A percentile compares a stretch with the other conserved stretches of the same genome.
phyloP scores from a whole-genome alignment of 1,139 yeast species.

The Pneumocystis sp. region DNA sequence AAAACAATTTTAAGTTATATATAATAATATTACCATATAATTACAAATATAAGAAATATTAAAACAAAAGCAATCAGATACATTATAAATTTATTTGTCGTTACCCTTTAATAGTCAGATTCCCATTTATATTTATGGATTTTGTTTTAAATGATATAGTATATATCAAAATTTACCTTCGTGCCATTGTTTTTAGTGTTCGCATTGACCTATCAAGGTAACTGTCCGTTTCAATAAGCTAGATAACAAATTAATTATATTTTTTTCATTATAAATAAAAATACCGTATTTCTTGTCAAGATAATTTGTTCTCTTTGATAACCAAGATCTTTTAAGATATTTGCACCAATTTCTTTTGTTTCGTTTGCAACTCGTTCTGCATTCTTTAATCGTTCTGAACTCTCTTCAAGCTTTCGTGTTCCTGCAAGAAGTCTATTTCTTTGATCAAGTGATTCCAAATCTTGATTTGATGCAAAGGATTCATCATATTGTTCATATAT shows the following conservation, averaged over 20 bases:
- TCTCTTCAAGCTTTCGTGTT: constrained; percentile 67
- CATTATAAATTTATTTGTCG: constrained; percentile 86
- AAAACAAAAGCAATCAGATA: constrained; percentile 90
- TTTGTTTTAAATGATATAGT: background rate
- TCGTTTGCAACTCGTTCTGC: constrained; percentile 85
- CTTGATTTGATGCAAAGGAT: constrained; percentile 20
- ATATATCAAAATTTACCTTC: constrained; percentile 27
- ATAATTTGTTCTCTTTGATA: constrained; percentile 86
- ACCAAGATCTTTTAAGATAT: constrained; percentile 72
- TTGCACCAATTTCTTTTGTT: constrained; percentile 83
- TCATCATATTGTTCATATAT: constrained; percentile 29
- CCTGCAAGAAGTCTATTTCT: constrained; percentile 68
- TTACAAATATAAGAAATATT: constrained; percentile 67
- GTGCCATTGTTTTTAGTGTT: constrained; percentile 80
- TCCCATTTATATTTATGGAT: background rate
- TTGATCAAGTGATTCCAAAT: constrained; percentile 43
- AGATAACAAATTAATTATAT: constrained; percentile 31
- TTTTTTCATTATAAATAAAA: background rate
- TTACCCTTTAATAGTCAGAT: constrained; percentile 36
- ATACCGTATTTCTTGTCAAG: constrained; percentile 43
- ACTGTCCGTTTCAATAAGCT: constrained; percentile 70
- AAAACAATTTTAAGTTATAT: constrained; percentile 26
- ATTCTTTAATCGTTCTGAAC: constrained; percentile 70
- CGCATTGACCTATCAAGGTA: constrained; percentile 81
- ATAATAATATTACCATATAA: constrained; percentile 51